Evolutionary conservation across 257 asterid species (phyloP).

Genomic region (Petunia axillaris): DNA sequence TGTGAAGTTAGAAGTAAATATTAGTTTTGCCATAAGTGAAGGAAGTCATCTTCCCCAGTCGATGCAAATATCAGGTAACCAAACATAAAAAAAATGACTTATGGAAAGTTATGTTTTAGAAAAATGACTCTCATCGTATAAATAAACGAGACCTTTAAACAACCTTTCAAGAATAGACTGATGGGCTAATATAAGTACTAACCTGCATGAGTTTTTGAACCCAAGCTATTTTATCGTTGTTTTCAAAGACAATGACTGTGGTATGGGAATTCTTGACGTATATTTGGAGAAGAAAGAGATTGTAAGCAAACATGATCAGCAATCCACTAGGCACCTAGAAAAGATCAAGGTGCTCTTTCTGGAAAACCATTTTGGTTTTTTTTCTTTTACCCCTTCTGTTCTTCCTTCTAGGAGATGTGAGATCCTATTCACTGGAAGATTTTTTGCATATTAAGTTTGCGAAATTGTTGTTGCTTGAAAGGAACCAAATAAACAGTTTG

Average conservation of each 20-base stretch:
- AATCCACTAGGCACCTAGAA: slow-evolving; percentile 26
- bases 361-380: slow-evolving; percentile 13
- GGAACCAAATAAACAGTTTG: neutral
- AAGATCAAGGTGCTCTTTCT: slow-evolving; percentile 25
- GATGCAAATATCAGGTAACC: no score
- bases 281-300: slow-evolving; percentile 29
- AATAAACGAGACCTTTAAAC: neutral
- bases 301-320: slow-evolving; percentile 26
- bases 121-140: no score
- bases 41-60: no score
- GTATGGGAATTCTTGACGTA: slow-evolving; percentile 10
- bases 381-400: neutral
- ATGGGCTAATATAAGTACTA: neutral
- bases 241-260: slow-evolving; percentile 24
- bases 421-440: neutral
- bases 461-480: slow-evolving; percentile 16
- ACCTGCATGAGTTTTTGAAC: slow-evolving; percentile 24
- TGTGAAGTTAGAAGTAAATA: no score
- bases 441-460: neutral
- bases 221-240: slow-evolving; percentile 31
- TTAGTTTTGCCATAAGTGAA: no score
- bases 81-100: no score
- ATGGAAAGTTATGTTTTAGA: no score
- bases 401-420: neutral
- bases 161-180: neutral